Evolutionary conservation across 2,329 filamentous ascomycete species (phyloP).

Genomic region (Didymosphaeria variabile): DNA sequence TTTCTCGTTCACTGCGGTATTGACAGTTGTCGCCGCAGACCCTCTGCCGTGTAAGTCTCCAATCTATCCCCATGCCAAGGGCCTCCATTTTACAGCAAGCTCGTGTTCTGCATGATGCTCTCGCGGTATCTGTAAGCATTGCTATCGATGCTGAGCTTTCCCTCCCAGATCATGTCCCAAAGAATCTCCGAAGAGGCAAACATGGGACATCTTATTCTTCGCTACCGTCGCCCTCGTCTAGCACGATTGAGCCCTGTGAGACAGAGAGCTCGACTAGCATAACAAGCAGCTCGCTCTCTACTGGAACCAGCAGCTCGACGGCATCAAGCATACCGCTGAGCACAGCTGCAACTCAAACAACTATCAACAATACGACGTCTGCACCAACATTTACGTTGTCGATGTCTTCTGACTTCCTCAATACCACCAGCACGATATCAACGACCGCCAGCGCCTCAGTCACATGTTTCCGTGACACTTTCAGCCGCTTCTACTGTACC

Average conservation of each 20-base stretch:
- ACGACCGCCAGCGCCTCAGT: not conserved
- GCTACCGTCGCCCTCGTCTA: constrained; percentile 4
- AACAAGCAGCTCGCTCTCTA: constrained; percentile 4
- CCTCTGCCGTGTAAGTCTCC: constrained; percentile 17
- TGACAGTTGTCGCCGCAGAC: constrained; percentile 15
- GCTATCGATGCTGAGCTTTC: not conserved
- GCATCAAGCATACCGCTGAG: constrained; percentile 7
- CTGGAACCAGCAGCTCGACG: not conserved
- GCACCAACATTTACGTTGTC: not conserved
- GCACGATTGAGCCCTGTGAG: not conserved
- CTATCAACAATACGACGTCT: not conserved
- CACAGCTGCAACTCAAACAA: not conserved
- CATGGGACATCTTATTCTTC: constrained; percentile 2
- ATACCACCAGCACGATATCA: not conserved
- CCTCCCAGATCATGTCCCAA: constrained; percentile 12
- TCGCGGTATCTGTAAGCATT: not conserved
- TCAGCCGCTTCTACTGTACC: constrained; percentile 3
- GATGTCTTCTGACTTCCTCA: not conserved
- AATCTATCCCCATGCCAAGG: too few relatives aligned
- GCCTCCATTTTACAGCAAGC: not conserved
- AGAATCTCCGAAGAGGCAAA: constrained; percentile 12
- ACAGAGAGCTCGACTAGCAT: not conserved
- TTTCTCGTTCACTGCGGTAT: constrained; percentile 10
- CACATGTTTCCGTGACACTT: constrained; percentile 11
- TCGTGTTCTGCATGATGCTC: not conserved